Conservation (phyloP, 495 filamentous ascomycete genomes). For the Pyrenula aspistea region DNA sequence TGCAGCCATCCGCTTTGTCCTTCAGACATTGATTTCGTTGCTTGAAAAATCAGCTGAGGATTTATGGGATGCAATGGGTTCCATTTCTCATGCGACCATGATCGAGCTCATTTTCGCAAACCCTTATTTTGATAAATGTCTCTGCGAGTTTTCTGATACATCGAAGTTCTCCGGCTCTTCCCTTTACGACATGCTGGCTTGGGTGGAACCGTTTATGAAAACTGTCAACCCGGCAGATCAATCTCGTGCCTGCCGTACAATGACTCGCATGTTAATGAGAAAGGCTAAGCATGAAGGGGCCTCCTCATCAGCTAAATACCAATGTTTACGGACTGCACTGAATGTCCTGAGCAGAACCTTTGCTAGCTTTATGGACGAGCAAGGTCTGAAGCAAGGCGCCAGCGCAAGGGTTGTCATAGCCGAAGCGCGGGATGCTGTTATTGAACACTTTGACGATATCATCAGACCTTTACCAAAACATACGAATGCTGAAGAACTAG, state of each 20-base stretch:
- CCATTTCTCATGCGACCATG: slow-evolving; percentile 60
- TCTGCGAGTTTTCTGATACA: slow-evolving; percentile 34
- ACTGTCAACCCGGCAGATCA: slow-evolving; percentile 62
- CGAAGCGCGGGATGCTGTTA: slow-evolving; percentile 36
- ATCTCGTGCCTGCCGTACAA: slow-evolving; percentile 55
- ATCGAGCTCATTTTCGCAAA: slow-evolving; percentile 68
- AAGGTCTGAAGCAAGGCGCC: slow-evolving; percentile 23
- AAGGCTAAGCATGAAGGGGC: background rate
- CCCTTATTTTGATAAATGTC: slow-evolving; percentile 48
- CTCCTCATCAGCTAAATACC: slow-evolving; percentile 30
- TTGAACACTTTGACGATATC: slow-evolving; percentile 27
- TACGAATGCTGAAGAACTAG: slow-evolving; percentile 20
- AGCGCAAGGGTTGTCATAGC: slow-evolving; percentile 7
- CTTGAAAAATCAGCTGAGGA: slow-evolving; percentile 61
- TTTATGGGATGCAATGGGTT: slow-evolving; percentile 79
- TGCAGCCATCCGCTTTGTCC: slow-evolving; percentile 44
- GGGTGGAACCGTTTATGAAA: slow-evolving; percentile 61
- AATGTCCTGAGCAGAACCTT: background rate
- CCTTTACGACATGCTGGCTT: slow-evolving; percentile 51
- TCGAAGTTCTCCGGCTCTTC: slow-evolving; percentile 41
- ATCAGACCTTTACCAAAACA: slow-evolving; percentile 19
- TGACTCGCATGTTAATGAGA: slow-evolving; percentile 23
- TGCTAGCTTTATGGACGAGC: slow-evolving; percentile 14
- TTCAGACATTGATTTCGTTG: slow-evolving; percentile 53
- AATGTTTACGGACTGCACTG: slow-evolving; percentile 25